Conservation (phyloP, 2,329 filamentous ascomycete genomes). For the Fragosphaeria purpurea region DNA sequence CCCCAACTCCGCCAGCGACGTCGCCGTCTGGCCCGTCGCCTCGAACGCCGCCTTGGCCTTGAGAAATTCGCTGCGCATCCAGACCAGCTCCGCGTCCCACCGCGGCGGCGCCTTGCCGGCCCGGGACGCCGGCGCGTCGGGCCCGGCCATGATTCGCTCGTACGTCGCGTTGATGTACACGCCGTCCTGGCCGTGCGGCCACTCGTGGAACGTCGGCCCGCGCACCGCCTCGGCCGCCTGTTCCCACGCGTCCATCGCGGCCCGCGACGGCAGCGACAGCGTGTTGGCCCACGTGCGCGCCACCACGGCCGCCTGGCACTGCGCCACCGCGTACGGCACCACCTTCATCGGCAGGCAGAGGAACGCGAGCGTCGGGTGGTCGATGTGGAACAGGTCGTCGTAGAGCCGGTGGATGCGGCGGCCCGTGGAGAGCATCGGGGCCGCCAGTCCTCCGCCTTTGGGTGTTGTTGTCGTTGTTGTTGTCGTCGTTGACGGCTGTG, state of each 20-base stretch:
- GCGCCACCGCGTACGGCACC: slow-evolving; percentile 77
- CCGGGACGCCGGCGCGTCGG: slow-evolving; percentile 27
- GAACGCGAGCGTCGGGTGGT: slow-evolving; percentile 70
- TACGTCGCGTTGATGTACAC: slow-evolving; percentile 60
- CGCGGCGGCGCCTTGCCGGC: slow-evolving; percentile 56
- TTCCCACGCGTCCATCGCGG: slow-evolving; percentile 65
- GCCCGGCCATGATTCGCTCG: slow-evolving; percentile 40
- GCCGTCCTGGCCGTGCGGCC: slow-evolving; percentile 49
- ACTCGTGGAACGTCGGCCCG: slow-evolving; percentile 35
- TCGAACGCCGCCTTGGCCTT: slow-evolving; percentile 66
- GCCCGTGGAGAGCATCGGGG: slow-evolving; percentile 52
- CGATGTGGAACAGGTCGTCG: slow-evolving; percentile 67
- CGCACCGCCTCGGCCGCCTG: slow-evolving; percentile 40
- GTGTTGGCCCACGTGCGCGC: slow-evolving; percentile 67
- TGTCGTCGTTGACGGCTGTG: not conserved
- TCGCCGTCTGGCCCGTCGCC: slow-evolving; percentile 52
- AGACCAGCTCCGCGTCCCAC: slow-evolving; percentile 63
- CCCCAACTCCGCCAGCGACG: slow-evolving; percentile 60
- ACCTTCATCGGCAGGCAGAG: slow-evolving; percentile 66
- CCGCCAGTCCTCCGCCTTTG: not conserved
- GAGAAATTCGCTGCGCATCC: slow-evolving; percentile 59
- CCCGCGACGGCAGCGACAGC: slow-evolving; percentile 50
- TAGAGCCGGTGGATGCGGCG: slow-evolving; percentile 63
- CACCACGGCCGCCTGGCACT: slow-evolving; percentile 69
- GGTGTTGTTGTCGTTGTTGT: too few species aligned